These are phyloP conservation scores for Kluyveromyces dobzhanskii DNA, from an alignment of 805 yeast species.

Conservation along the genomic window DNA sequence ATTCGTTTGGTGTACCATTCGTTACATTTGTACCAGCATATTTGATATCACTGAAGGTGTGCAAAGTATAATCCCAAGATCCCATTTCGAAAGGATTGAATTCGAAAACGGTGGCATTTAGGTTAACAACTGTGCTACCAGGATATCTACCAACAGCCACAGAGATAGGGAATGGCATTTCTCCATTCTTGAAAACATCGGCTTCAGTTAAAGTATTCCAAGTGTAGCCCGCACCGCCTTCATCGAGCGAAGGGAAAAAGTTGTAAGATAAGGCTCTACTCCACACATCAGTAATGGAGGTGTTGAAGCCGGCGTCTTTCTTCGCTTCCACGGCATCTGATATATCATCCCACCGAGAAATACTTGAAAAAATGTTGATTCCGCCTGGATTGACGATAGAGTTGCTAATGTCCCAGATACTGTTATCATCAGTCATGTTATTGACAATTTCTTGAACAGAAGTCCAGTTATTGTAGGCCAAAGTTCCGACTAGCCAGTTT, in stretches of 20 bases:
- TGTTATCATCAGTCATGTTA: conserved; percentile 26
- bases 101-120: conserved; percentile 65
- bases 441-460: conserved; percentile 50
- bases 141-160: conserved; percentile 63
- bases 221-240: conserved; percentile 58
- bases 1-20: conserved; percentile 47
- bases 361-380: conserved; percentile 43
- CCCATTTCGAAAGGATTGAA: conserved; percentile 70
- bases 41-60: conserved; percentile 56
- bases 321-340: conserved; percentile 46
- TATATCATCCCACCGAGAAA: conserved; percentile 46
- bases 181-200: conserved; percentile 50
- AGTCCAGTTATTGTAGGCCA: conserved; percentile 66
- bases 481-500: conserved; percentile 68
- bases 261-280: conserved; percentile 69
- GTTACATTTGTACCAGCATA: conserved; percentile 62
- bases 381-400: conserved; percentile 63
- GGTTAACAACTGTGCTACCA: conserved; percentile 44
- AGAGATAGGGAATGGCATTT: conserved; percentile 68
- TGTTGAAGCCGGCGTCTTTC: conserved; percentile 55
- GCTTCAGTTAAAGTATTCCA: conserved; percentile 53
- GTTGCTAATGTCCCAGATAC: conserved; percentile 63
- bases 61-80: conserved; percentile 76
- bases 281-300: conserved; percentile 71
- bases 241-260: conserved; percentile 52